Evolutionary conservation across 2,329 filamentous ascomycete genomes (phyloP), one percentile per base, ranked within the genome.

Genomic region (Xylariaceae sp.): DNA sequence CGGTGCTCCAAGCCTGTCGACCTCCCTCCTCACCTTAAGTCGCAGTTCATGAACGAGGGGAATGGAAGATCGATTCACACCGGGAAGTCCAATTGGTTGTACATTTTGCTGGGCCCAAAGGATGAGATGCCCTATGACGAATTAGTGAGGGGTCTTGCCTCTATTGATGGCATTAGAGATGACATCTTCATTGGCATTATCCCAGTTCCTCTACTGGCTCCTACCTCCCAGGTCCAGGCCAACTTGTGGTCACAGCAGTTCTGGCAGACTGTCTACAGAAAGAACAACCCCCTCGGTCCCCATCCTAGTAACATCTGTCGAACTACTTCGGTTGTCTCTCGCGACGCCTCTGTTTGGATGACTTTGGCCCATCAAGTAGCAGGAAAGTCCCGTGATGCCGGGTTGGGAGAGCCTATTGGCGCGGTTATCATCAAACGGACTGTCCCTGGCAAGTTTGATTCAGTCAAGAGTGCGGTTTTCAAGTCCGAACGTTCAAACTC

Each of bases 201-300:
- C 52, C 83, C 86, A 0, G 87, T 95, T 11, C 91, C 91, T 6
- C 78, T 88, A 23, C 77, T 91, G 40, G 82, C 90, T 21, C 91
- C 91, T 2, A 92, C 88, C 4, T 93, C 89, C 3, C 84, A 88
- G 64, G 80, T 88, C 34, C 90, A 94, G 72, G 90, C 91, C 7
- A 84, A 83, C 23, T 78, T 85, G 70, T 95, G 90, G 90, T 88
- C 86, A 23, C 79, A 83, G 29, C 82, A 87, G 65, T 94, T 91
- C 73, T 96, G 91, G 91, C 91, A 91, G 11, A 89, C 88, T 1
- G 85, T 93, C 45, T 96, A 95, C 76, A 88, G 91, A 62, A 92
- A 92, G 77, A 93, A 89, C 64, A 95, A 95, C 69, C 91, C 91
- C 2, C 90, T 93, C 57, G 91, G 91, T 3, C 91, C 91, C 16